Conservation (phyloP, 2,329 filamentous ascomycete genomes). For the Fonsecaea erecta region DNA sequence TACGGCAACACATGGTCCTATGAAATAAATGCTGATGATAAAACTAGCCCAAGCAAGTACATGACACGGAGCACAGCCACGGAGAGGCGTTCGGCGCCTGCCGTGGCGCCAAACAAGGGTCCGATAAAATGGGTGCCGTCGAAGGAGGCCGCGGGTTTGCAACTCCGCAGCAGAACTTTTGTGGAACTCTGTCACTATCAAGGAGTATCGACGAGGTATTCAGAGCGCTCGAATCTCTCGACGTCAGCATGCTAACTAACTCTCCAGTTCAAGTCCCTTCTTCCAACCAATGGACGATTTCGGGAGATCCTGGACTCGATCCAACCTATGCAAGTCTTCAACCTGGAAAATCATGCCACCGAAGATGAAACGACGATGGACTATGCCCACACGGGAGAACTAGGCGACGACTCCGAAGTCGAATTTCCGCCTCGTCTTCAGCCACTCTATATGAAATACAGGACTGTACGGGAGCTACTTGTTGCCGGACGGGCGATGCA, state of each 20-base stretch:
- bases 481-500: constrained; percentile 23
- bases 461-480: constrained; percentile 20
- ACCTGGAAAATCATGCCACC: neutral
- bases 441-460: constrained; percentile 20
- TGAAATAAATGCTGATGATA: constrained; percentile 7
- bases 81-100: constrained; percentile 2
- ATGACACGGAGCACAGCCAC: constrained; percentile 6
- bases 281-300: constrained; percentile 8
- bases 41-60: constrained; percentile 4
- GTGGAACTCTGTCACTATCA: constrained; percentile 26
- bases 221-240: neutral
- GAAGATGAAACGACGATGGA: neutral
- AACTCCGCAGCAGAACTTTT: constrained; percentile 21
- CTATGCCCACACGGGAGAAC: neutral
- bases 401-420: neutral
- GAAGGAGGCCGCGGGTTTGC: constrained; percentile 1
- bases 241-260: neutral
- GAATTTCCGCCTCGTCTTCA: constrained; percentile 13
- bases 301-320: constrained; percentile 22
- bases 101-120: constrained; percentile 9
- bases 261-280: constrained; percentile 27
- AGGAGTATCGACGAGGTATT: constrained; percentile 28
- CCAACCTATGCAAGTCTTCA: constrained; percentile 23
- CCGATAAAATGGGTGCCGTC: constrained; percentile 2
- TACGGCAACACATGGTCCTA: neutral